Conservation (phyloP, 345 rosid genomes). For the Arabidopsis suecica region DNA sequence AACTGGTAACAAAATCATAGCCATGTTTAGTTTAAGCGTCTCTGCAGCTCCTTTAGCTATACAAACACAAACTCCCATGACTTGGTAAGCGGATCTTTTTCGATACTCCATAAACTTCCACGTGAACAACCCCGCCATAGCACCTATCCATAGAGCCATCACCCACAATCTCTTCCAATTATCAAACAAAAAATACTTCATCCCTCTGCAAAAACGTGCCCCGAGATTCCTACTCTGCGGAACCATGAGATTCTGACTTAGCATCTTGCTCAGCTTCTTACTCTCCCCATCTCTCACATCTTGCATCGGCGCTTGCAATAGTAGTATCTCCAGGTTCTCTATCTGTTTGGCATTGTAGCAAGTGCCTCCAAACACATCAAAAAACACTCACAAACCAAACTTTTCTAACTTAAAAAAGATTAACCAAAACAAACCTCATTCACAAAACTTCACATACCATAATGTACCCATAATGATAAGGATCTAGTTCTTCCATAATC, state of each 20-base stretch:
- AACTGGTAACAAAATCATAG: conserved; percentile 70
- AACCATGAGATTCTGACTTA: conserved; percentile 74
- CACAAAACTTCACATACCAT: conserved; percentile 57
- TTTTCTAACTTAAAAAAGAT: not conserved
- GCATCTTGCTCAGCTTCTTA: conserved; percentile 61
- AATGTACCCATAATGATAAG: conserved; percentile 69
- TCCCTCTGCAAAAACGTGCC: conserved; percentile 43
- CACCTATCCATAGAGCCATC: conserved; percentile 64
- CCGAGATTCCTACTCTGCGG: conserved; percentile 51
- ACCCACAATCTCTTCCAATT: conserved; percentile 89
- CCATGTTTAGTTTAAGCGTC: conserved; percentile 82
- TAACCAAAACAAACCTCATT: conserved; percentile 37
- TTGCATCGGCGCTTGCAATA: conserved; percentile 61
- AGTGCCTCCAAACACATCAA: conserved; percentile 38
- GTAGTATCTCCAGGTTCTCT: conserved; percentile 64
- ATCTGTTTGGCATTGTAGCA: conserved; percentile 52
- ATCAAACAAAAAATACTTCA: conserved; percentile 63
- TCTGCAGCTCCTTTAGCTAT: conserved; percentile 85
- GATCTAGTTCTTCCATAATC: conserved; percentile 86
- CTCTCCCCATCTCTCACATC: conserved; percentile 55
- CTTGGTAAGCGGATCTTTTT: conserved; percentile 57
- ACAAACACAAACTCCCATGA: conserved; percentile 73
- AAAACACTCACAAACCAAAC: conserved; percentile 33
- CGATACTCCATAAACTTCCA: conserved; percentile 65
- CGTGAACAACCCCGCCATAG: conserved; percentile 64